phyloP scores from a whole-genome alignment of 2,329 filamentous ascomycete genomes.

The Lizonia empirigonia region DNA sequence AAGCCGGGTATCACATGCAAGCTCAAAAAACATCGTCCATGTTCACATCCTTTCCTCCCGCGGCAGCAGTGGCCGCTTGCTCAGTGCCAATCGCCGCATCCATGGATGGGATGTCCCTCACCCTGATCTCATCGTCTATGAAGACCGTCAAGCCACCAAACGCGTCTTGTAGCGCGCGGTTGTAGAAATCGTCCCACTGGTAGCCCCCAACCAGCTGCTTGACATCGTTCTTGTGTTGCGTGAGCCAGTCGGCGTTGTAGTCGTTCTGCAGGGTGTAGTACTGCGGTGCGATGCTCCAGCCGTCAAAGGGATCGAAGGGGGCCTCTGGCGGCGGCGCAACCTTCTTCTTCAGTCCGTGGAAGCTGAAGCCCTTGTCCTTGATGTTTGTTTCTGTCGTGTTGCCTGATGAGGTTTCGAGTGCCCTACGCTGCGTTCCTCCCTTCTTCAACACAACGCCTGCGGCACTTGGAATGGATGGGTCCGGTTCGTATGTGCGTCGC shows the following conservation, averaged over 20 bases:
- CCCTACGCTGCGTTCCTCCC: slow-evolving; percentile 65
- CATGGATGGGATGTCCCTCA: slow-evolving; percentile 47
- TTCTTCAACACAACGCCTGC: slow-evolving; percentile 61
- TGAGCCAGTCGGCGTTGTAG: slow-evolving; percentile 78
- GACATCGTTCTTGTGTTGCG: slow-evolving; percentile 67
- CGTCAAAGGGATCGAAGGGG: slow-evolving; percentile 88
- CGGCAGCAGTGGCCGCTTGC: slow-evolving; percentile 56
- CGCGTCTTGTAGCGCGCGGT: slow-evolving; percentile 81
- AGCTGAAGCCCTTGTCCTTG: slow-evolving; percentile 57
- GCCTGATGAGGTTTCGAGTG: slow-evolving; percentile 27
- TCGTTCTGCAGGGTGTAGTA: slow-evolving; percentile 72
- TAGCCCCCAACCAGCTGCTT: slow-evolving; percentile 80
- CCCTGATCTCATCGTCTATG: slow-evolving; percentile 71
- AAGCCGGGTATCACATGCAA: slow-evolving; percentile 42
- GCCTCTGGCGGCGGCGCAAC: slow-evolving; percentile 67
- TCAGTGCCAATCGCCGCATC: slow-evolving; percentile 40
- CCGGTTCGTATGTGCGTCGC: slow-evolving; percentile 39
- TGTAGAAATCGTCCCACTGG: slow-evolving; percentile 79
- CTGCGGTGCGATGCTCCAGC: slow-evolving; percentile 66
- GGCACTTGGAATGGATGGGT: slow-evolving; percentile 22
- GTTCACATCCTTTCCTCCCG: slow-evolving; percentile 62
- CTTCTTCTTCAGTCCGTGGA: slow-evolving; percentile 78
- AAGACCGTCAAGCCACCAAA: slow-evolving; percentile 90
- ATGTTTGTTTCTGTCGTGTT: slow-evolving; percentile 32
- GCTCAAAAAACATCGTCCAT: slow-evolving; percentile 52